Conservation (phyloP, 1,284 basidiomycete species). For the Vanrija sp. region DNA sequence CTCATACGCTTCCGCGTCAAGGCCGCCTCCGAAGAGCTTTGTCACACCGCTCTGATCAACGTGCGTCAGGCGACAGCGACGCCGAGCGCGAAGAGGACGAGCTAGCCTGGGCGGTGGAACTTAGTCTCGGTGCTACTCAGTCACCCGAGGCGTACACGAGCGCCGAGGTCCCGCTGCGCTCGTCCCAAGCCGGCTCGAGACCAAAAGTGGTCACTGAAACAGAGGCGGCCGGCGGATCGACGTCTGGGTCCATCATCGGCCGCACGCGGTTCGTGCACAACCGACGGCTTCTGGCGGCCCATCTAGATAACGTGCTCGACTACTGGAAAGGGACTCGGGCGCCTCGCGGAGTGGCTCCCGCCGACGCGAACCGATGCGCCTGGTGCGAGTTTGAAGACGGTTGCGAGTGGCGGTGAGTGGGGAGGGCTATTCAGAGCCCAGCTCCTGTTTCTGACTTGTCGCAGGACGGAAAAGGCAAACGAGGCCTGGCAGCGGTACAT, state of each 20-base stretch:
- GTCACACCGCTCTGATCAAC: not conserved
- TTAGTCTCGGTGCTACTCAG: slow-evolving; percentile 19
- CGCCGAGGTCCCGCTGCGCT: not conserved
- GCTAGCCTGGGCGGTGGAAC: slow-evolving; percentile 50
- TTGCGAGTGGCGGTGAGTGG: slow-evolving; percentile 70
- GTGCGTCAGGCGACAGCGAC: not conserved
- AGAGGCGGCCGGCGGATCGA: slow-evolving; percentile 2
- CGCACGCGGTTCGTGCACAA: slow-evolving; percentile 61
- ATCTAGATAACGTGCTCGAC: slow-evolving; percentile 58
- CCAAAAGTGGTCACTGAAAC: not conserved
- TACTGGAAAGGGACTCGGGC: slow-evolving; percentile 72
- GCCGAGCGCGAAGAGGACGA: slow-evolving; percentile 41
- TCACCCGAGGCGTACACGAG: too few relatives aligned
- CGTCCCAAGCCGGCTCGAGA: not conserved
- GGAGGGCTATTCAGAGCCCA: not conserved
- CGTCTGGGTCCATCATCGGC: slow-evolving; percentile 60
- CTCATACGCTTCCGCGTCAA: not conserved
- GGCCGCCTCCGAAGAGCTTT: not conserved
- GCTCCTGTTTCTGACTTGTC: not conserved
- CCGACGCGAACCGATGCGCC: slow-evolving; percentile 65
- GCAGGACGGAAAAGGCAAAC: slow-evolving; percentile 26
- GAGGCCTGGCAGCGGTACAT: slow-evolving; percentile 18
- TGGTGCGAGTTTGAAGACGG: slow-evolving; percentile 72
- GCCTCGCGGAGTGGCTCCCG: slow-evolving; percentile 63
- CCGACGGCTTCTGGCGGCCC: slow-evolving; percentile 55